Conservation (phyloP, 2,329 filamentous ascomycete species). For the Metarhizium guizhouense region DNA sequence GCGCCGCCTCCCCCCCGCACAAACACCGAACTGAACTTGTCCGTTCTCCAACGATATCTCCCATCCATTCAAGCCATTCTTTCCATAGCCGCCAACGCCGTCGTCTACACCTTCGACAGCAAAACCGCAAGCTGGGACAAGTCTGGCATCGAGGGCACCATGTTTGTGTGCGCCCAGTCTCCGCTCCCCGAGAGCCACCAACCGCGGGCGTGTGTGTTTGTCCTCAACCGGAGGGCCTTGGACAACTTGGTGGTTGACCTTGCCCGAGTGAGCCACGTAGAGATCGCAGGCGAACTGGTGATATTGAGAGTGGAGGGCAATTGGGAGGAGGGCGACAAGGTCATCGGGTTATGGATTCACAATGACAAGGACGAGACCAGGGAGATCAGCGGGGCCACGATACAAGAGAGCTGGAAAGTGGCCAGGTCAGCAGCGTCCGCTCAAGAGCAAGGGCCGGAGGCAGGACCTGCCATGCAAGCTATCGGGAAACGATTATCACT, state of each 20-base stretch:
- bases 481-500: conserved; percentile 35
- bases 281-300: conserved; percentile 49
- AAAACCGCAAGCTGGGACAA: conserved; percentile 70
- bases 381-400: conserved; percentile 29
- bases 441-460: conserved; percentile 17
- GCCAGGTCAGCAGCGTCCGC: conserved; percentile 21
- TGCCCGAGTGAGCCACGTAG: conserved; percentile 51
- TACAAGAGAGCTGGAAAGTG: conserved; percentile 34
- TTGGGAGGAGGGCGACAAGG: conserved; percentile 27
- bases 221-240: conserved; percentile 63
- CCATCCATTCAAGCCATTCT: conserved; percentile 65
- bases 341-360: conserved; percentile 48
- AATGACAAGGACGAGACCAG: conserved; percentile 37
- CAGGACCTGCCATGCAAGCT: conserved; percentile 33
- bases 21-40: conserved; percentile 80
- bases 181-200: conserved; percentile 27
- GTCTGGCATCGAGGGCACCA: conserved; percentile 71
- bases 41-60: conserved; percentile 73
- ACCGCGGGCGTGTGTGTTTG: conserved; percentile 51
- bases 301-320: conserved; percentile 34
- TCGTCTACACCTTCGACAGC: conserved; percentile 72
- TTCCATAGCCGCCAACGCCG: conserved; percentile 75
- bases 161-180: conserved; percentile 72
- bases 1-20: conserved; percentile 50
- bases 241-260: conserved; percentile 63